phyloP scores from a whole-genome alignment of 1,139 yeast genomes.

The Yamadazyma spencermartinsiae region DNA sequence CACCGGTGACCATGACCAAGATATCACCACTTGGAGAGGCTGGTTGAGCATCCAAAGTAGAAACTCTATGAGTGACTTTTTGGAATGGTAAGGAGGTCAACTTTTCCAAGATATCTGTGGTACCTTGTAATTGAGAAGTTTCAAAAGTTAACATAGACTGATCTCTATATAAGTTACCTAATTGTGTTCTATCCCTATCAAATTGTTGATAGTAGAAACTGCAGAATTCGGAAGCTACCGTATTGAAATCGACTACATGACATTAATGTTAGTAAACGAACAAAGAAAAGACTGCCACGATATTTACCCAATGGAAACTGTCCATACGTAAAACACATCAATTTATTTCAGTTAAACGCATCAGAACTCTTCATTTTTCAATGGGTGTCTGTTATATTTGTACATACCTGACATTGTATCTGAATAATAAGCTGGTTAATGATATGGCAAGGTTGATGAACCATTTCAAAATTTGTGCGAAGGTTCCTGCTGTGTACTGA shows the following conservation, averaged over 20 bases:
- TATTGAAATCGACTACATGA: constrained; percentile 62
- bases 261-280: constrained; percentile 14
- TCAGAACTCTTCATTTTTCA: not conserved
- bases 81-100: constrained; percentile 83
- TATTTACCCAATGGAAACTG: not conserved
- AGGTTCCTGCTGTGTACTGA: not conserved
- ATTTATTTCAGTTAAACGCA: too few relatives aligned
- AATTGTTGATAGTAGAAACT: constrained; percentile 94
- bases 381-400: not conserved
- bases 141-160: constrained; percentile 98
- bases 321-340: too few relatives aligned
- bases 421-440: not conserved
- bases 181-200: constrained; percentile 87
- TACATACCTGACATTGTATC: constrained; percentile 19
- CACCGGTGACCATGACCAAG: constrained; percentile 97
- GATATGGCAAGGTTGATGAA: not conserved
- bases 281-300: not conserved
- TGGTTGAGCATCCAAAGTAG: constrained; percentile 97
- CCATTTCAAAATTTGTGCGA: not conserved
- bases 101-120: constrained; percentile 88
- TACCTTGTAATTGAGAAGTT: constrained; percentile 92
- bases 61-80: constrained; percentile 88
- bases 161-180: constrained; percentile 93
- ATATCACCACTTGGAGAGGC: constrained; percentile 93
- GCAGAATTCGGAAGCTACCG: constrained; percentile 81